phyloP scores from a whole-genome alignment of 805 yeast genomes.

The Ogataea neopini region DNA sequence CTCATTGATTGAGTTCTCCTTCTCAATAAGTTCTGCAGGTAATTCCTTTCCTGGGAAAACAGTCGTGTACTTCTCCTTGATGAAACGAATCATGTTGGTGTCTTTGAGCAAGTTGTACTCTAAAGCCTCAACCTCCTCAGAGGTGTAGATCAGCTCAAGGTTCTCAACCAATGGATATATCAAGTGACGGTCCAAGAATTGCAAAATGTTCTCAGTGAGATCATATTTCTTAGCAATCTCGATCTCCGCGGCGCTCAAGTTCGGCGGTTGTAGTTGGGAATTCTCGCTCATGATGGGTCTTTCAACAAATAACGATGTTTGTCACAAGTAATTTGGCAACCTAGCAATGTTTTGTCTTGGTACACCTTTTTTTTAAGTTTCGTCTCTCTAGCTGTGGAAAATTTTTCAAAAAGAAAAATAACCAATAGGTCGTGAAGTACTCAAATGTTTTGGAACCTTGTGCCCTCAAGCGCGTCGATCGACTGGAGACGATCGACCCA shows the following conservation, averaged over 20 bases:
- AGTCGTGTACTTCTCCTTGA: slow-evolving; percentile 44
- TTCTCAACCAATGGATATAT: slow-evolving; percentile 54
- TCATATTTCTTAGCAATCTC: slow-evolving; percentile 51
- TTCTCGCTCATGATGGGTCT: slow-evolving; percentile 2
- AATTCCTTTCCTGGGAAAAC: slow-evolving; percentile 41
- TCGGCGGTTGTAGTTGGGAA: slow-evolving; percentile 13
- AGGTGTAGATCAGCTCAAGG: slow-evolving; percentile 42
- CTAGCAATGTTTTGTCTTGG: background rate
- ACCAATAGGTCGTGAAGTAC: background rate
- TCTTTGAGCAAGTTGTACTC: slow-evolving; percentile 57
- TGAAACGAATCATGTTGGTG: slow-evolving; percentile 55
- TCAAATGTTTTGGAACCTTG: background rate
- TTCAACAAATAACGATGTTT: background rate
- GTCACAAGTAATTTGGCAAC: background rate
- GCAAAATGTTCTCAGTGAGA: slow-evolving; percentile 52
- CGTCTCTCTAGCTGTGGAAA: slow-evolving; percentile 11
- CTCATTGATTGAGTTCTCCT: slow-evolving; percentile 42
- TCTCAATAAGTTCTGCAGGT: slow-evolving; percentile 44
- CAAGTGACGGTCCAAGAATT: slow-evolving; percentile 63
- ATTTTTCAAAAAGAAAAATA: slow-evolving; percentile 7
- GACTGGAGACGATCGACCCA: too few species aligned
- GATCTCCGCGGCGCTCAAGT: slow-evolving; percentile 36
- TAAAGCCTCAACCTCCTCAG: slow-evolving; percentile 43
- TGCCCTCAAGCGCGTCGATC: slow-evolving; percentile 15
- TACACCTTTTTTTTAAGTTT: background rate